These are phyloP conservation scores for Acarospora socialis DNA, from an alignment of 2,329 filamentous ascomycete species.

Conservation along the genomic window DNA sequence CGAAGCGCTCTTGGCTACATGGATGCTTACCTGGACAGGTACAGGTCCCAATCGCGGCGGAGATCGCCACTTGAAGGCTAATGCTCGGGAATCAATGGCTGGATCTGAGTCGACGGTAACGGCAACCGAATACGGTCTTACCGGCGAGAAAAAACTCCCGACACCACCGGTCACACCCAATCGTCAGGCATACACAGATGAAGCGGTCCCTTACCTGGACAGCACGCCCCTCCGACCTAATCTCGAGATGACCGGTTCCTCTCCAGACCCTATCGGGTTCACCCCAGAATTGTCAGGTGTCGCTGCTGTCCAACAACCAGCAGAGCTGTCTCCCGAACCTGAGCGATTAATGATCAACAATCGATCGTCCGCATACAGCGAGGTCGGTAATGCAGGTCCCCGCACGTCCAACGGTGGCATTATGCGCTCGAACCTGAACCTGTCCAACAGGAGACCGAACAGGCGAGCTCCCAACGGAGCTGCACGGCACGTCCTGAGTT, in stretches of 20 bases:
- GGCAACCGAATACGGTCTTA: too few relatives aligned
- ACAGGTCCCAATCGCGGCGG: too few relatives aligned
- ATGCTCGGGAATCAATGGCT: too few relatives aligned
- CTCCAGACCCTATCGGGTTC: too few relatives aligned
- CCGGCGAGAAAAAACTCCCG: too few relatives aligned
- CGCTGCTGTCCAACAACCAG: too few relatives aligned
- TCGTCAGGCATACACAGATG: neutral
- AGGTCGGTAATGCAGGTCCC: neutral
- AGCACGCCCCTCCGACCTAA: neutral
- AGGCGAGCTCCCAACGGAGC: neutral
- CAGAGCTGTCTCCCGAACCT: neutral
- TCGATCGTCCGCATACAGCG: neutral
- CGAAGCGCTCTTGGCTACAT: too few relatives aligned
- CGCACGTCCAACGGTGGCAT: neutral
- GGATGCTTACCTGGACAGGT: too few relatives aligned
- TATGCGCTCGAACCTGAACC: slow-evolving; percentile 8
- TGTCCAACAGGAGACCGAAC: neutral
- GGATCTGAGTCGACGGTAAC: too few relatives aligned
- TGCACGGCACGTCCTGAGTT: slow-evolving; percentile 8
- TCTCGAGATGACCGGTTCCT: too few relatives aligned
- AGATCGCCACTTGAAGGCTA: too few relatives aligned
- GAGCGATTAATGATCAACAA: slow-evolving; percentile 1
- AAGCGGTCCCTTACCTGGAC: neutral
- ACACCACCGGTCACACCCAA: neutral
- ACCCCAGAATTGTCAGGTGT: too few relatives aligned